Evolutionary conservation across 495 filamentous ascomycete species (phyloP).

Genomic region (Penicillium subrubescens): DNA sequence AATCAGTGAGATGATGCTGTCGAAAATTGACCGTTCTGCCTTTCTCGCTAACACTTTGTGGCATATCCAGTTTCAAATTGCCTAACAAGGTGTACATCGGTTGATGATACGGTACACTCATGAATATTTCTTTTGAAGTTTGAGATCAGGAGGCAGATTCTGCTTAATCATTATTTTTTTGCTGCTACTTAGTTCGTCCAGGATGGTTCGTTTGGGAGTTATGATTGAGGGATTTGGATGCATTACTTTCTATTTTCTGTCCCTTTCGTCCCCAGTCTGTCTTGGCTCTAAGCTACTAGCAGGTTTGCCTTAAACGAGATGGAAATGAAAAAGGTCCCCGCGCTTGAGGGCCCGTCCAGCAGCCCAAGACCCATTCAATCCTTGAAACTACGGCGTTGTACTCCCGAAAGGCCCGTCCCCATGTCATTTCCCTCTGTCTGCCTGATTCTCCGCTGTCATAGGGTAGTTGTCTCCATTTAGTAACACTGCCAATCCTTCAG

Average conservation of each 20-base stretch:
- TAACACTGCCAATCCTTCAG: not conserved
- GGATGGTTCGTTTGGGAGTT: constrained; percentile 20
- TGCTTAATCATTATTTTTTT: constrained; percentile 14
- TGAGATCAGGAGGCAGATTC: constrained; percentile 7
- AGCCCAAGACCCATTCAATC: not conserved
- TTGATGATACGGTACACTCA: constrained; percentile 11
- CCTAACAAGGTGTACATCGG: constrained; percentile 12
- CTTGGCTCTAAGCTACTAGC: not conserved
- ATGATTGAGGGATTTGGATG: constrained; percentile 27
- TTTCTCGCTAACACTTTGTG: not conserved
- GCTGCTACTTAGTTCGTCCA: constrained; percentile 13
- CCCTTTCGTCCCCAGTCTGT: not conserved
- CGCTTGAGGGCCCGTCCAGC: not conserved
- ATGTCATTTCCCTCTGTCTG: not conserved
- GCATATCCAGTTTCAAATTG: constrained; percentile 20
- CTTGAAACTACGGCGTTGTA: not conserved
- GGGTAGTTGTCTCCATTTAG: not conserved
- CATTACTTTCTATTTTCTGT: not conserved
- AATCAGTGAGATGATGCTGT: constrained; percentile 23
- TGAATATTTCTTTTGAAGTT: constrained; percentile 17
- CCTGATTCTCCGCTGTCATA: not conserved
- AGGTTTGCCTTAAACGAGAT: not conserved
- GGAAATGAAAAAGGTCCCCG: not conserved
- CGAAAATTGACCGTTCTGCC: not conserved
- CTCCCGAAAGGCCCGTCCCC: not conserved